Base-by-base conservation (phyloP, 108 stramenopile species). In the Skeletonema grethae region DNA sequence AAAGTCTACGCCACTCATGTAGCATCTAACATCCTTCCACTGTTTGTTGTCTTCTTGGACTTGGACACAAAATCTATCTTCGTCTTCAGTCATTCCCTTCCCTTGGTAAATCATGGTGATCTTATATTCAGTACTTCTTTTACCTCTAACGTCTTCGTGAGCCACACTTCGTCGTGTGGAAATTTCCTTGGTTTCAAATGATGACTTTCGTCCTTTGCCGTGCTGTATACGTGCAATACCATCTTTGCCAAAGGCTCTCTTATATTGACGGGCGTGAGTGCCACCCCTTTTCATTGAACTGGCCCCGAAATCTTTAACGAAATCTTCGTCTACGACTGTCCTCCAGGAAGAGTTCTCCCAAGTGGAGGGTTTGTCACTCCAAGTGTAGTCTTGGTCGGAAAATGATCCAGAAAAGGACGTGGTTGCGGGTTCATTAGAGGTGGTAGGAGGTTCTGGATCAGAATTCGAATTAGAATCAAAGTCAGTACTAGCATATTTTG, bases 61-160 rank as follows among this genome's bases (percentile, higher is more conserved):
- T 22, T 79, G 67, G 24, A 79, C 38, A 43, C 78, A 79, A 61
- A 79, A 79, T 30, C 67, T 67, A 46, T 79, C 78, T 18, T 61
- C 55, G 39, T 15, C n/a, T 18, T 48, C 16, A 13, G 63, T 72
- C 66, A 79, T 79, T 15, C 70, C 62, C 36, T 67, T 79, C 11
- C 67, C 67, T 29, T 69, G 68, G 55, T 63, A 79, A 6, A 57
- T 64, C 24, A 72, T 67, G 43, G 62, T 63, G 10, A 79, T 62
- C 35, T 57, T 66, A 45, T 68, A 79, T 24, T 46, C 67, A 11
- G 29, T 41, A 28, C 29, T 64, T 18, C 46, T 18, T 18, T 18
- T 48, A 38, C 36, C 36, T 38, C 36, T 38, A 11, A 10, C 10
- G 9, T 38, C 36, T 38, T 11, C 9, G 36, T 38, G 36, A 11